Evolutionary conservation across 305 asterid genomes (phyloP).

Genomic region (Solanum aculeatissimum): DNA sequence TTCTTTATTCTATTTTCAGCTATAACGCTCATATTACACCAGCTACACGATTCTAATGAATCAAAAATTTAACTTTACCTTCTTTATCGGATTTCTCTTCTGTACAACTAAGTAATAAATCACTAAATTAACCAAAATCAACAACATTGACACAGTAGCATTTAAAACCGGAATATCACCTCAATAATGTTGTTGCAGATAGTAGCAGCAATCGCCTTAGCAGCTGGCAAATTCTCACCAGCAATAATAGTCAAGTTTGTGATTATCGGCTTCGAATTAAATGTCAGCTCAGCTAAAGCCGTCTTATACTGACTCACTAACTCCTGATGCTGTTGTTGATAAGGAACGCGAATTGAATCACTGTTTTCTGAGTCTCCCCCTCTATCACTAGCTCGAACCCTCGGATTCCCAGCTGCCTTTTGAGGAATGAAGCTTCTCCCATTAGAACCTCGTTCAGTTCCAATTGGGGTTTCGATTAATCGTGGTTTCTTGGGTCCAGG

Average conservation of each 20-base stretch:
- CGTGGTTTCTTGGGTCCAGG: slow-evolving; percentile 79
- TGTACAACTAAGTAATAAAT: neutral
- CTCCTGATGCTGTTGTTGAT: slow-evolving; percentile 32
- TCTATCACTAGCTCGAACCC: slow-evolving; percentile 1
- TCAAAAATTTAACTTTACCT: neutral
- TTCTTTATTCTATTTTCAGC: neutral
- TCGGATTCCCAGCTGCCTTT: slow-evolving; percentile 21
- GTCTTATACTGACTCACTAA: slow-evolving; percentile 76
- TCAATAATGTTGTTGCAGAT: slow-evolving; percentile 70
- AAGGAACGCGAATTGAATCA: slow-evolving; percentile 44
- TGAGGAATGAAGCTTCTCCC: slow-evolving; percentile 43
- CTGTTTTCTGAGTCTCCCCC: neutral
- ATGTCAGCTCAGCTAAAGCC: slow-evolving; percentile 73
- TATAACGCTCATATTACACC: neutral
- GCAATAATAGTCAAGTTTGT: slow-evolving; percentile 91
- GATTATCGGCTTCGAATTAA: slow-evolving; percentile 86
- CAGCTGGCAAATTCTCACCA: slow-evolving; percentile 77
- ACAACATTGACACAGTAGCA: neutral
- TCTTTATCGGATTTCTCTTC: neutral
- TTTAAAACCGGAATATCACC: slow-evolving; percentile 50
- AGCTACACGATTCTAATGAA: neutral
- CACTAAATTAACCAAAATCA: neutral
- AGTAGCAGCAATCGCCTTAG: slow-evolving; percentile 66
- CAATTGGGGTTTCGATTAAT: slow-evolving; percentile 25
- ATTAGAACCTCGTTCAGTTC: slow-evolving; percentile 28